Conservation (phyloP, 176 grass and related monocot species). For the Triticum dicoccoides region DNA sequence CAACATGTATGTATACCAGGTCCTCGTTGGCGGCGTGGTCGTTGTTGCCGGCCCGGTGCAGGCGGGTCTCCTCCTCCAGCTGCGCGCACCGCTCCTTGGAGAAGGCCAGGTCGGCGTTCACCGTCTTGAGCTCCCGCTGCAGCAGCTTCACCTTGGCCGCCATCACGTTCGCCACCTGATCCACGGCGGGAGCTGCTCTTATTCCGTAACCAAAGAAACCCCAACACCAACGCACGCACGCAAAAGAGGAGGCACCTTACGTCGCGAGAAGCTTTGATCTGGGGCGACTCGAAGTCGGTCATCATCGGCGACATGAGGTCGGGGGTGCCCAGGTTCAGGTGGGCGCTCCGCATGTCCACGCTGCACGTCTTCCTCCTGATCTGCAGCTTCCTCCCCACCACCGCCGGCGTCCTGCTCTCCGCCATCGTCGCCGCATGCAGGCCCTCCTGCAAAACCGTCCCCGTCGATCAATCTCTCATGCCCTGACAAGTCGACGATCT, state of each 20-base stretch:
- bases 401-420: slow-evolving; percentile 24
- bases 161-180: slow-evolving; percentile 87
- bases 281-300: slow-evolving; percentile 54
- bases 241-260: slow-evolving; percentile 77
- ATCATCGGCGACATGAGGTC: slow-evolving; percentile 30
- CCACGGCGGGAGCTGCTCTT: neutral
- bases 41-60: slow-evolving; percentile 53
- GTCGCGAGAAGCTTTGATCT: slow-evolving; percentile 90
- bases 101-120: slow-evolving; percentile 84
- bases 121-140: slow-evolving; percentile 72
- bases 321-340: slow-evolving; percentile 4
- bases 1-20: slow-evolving; percentile 45
- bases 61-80: slow-evolving; percentile 87
- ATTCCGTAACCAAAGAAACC: neutral
- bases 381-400: slow-evolving; percentile 40
- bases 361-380: slow-evolving; percentile 63
- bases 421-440: slow-evolving; percentile 30
- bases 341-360: slow-evolving; percentile 40
- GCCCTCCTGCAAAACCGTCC: slow-evolving; percentile 42
- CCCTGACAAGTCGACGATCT: neutral
- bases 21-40: slow-evolving; percentile 76
- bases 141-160: slow-evolving; percentile 92
- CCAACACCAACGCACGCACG: neutral
- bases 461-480: neutral
- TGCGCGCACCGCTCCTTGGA: slow-evolving; percentile 79